Percentiles rank a stretch among this genome's conserved stretches.
These are phyloP conservation scores for Nicotiana obtusifolia DNA, from an alignment of 257 asterid genomes.

Conservation along the genomic window DNA sequence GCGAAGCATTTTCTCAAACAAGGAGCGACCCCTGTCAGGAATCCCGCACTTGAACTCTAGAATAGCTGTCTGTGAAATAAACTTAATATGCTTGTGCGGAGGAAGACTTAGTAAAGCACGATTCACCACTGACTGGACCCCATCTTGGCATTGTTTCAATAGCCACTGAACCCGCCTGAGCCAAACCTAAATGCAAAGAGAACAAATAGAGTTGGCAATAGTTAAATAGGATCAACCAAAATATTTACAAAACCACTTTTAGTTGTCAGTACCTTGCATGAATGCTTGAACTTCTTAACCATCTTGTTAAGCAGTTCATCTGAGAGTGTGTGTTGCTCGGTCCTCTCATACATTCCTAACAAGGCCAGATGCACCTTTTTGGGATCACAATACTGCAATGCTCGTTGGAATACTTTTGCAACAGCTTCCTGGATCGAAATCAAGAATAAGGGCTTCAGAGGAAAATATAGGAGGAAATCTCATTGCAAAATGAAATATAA, in stretches of 20 bases:
- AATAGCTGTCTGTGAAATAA: slow-evolving; percentile 73
- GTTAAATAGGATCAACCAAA: slow-evolving; percentile 1
- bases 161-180: slow-evolving; percentile 51
- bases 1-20: slow-evolving; percentile 77
- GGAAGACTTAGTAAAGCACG: slow-evolving; percentile 78
- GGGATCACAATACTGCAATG: slow-evolving; percentile 81
- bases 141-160: slow-evolving; percentile 52
- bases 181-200: slow-evolving; percentile 60
- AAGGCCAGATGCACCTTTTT: slow-evolving; percentile 80
- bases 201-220: background rate
- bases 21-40: slow-evolving; percentile 86
- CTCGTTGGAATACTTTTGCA: slow-evolving; percentile 63
- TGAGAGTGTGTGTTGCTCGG: slow-evolving; percentile 58
- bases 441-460: background rate
- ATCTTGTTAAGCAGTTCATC: slow-evolving; percentile 75
- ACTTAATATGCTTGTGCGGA: slow-evolving; percentile 68
- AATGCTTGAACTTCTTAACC: slow-evolving; percentile 74
- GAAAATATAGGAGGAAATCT: background rate
- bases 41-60: slow-evolving; percentile 82
- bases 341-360: slow-evolving; percentile 73
- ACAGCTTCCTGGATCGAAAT: slow-evolving; percentile 64
- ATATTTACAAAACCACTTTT: background rate
- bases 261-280: slow-evolving; percentile 60
- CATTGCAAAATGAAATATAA: background rate
- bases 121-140: slow-evolving; percentile 52